These are phyloP conservation scores for Cucurbita moschata DNA, from an alignment of 306 rosid species.

Conservation along the genomic window DNA sequence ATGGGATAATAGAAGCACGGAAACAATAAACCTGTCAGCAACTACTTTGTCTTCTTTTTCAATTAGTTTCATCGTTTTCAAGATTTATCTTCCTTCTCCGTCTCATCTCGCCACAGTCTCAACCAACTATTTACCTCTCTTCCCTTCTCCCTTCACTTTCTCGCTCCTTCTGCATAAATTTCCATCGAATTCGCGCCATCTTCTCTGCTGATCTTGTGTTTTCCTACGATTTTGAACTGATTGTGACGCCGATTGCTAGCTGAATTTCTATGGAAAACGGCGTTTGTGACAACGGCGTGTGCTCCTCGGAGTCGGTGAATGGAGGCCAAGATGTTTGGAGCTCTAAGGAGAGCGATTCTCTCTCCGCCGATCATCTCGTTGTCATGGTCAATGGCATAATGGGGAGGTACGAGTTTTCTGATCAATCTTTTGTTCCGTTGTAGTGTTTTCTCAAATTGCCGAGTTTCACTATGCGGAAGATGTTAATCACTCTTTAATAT, in stretches of 20 bases:
- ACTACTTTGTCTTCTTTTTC: background rate
- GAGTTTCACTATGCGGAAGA: background rate
- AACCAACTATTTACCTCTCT: background rate
- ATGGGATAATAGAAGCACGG: background rate
- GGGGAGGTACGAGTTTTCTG: conserved; percentile 42
- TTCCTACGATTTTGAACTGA: background rate
- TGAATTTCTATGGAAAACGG: conserved; percentile 38
- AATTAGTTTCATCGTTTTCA: background rate
- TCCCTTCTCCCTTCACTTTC: conserved; percentile 2
- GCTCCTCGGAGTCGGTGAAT: conserved; percentile 39
- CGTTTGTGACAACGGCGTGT: conserved; percentile 29
- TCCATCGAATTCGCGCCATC: conserved; percentile 10
- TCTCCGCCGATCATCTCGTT: conserved; percentile 77
- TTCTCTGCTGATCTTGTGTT: conserved; percentile 3
- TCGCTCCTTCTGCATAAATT: background rate
- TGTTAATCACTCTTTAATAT: background rate
- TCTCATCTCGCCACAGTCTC: background rate
- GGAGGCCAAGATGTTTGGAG: conserved; percentile 83
- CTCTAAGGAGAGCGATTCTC: conserved; percentile 44
- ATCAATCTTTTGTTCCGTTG: background rate
- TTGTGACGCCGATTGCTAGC: background rate
- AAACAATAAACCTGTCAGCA: background rate
- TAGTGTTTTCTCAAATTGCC: background rate
- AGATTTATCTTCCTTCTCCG: background rate
- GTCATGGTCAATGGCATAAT: conserved; percentile 90